Conservation (phyloP, 176 grass and related monocot genomes). For the Juncus inflexus region DNA sequence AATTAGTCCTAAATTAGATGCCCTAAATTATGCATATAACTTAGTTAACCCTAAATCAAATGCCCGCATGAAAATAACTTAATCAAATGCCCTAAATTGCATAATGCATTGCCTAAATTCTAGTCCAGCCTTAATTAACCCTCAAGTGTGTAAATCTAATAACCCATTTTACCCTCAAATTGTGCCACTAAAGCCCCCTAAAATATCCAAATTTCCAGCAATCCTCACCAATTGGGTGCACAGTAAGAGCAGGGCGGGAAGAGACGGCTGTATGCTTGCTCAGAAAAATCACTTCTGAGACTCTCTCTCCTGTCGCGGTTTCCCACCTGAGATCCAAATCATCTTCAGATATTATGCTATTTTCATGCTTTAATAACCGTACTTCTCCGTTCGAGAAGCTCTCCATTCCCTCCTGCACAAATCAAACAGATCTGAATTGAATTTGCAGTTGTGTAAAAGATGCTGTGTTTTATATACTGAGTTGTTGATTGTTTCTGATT, state of each 20-base stretch:
- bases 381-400: slow-evolving; percentile 47
- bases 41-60: too few relatives aligned
- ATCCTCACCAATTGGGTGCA: slow-evolving; percentile 72
- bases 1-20: neutral
- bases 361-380: slow-evolving; percentile 42
- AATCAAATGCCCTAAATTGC: neutral
- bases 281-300: slow-evolving; percentile 51
- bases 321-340: slow-evolving; percentile 52
- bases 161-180: slow-evolving; percentile 13
- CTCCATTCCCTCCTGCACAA: slow-evolving; percentile 39
- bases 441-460: too few relatives aligned
- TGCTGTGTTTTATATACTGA: too few relatives aligned
- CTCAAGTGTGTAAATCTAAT: neutral
- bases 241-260: slow-evolving; percentile 64
- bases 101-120: neutral
- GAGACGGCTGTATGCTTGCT: slow-evolving; percentile 54
- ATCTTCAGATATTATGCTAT: slow-evolving; percentile 41
- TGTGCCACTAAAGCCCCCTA: neutral
- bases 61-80: neutral
- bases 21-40: too few relatives aligned
- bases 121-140: too few relatives aligned
- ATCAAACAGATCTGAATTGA: too few relatives aligned
- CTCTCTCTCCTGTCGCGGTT: slow-evolving; percentile 37
- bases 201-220: neutral
- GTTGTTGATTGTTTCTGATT: too few relatives aligned